phyloP scores from a whole-genome alignment of 2,329 filamentous ascomycete species.

The Aschersonia sp. region DNA sequence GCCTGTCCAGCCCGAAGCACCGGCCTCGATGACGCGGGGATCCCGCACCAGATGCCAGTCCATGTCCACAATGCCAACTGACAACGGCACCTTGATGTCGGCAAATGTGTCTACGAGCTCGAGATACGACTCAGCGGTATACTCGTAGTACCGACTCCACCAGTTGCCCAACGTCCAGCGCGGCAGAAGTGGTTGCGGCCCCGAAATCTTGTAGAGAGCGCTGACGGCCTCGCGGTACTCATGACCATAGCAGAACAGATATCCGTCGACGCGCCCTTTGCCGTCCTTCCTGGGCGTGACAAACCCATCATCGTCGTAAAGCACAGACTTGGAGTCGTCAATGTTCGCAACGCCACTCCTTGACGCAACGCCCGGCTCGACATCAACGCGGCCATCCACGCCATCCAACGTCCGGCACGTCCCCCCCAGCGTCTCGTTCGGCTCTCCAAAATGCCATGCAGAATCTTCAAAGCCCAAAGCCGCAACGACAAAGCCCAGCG shows the following conservation, averaged over 20 bases:
- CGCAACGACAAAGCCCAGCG: slow-evolving; percentile 30
- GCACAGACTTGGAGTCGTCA: slow-evolving; percentile 40
- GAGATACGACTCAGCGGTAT: slow-evolving; percentile 39
- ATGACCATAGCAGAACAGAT: slow-evolving; percentile 44
- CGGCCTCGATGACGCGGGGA: slow-evolving; percentile 27
- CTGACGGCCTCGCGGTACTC: slow-evolving; percentile 40
- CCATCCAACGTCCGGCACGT: slow-evolving; percentile 40
- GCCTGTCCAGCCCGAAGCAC: slow-evolving; percentile 29
- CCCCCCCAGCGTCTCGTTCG: slow-evolving; percentile 24
- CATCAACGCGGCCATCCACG: slow-evolving; percentile 31
- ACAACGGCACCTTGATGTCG: slow-evolving; percentile 35
- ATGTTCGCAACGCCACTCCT: slow-evolving; percentile 33
- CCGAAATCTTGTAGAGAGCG: slow-evolving; percentile 40
- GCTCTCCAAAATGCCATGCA: slow-evolving; percentile 34
- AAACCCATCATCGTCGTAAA: slow-evolving; percentile 38
- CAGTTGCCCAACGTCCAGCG: slow-evolving; percentile 48
- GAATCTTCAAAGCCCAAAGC: slow-evolving; percentile 25
- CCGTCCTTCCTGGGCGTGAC: slow-evolving; percentile 31
- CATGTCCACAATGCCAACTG: slow-evolving; percentile 49
- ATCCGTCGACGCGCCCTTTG: slow-evolving; percentile 33
- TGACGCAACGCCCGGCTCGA: slow-evolving; percentile 37
- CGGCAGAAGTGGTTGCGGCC: slow-evolving; percentile 38
- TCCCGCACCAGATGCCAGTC: slow-evolving; percentile 47
- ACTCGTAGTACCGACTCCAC: slow-evolving; percentile 51
- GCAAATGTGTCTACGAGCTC: slow-evolving; percentile 41